phyloP scores from a whole-genome alignment of 2,329 filamentous ascomycete genomes.

The Pestalotiopsis sp. region DNA sequence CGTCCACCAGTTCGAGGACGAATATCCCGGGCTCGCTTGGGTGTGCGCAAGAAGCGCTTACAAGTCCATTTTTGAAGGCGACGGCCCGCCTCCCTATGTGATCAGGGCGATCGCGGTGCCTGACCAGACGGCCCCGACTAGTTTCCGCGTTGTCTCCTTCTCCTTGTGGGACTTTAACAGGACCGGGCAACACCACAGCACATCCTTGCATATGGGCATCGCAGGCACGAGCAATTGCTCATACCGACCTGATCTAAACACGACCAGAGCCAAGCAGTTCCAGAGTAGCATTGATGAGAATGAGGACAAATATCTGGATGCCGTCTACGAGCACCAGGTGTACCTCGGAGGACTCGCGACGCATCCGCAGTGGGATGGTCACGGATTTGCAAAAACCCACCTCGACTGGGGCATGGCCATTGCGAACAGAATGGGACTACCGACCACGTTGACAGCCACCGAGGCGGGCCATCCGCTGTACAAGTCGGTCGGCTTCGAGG shows the following conservation, averaged over 20 bases:
- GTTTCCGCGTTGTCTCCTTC: background rate
- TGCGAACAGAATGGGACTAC: constrained; percentile 1
- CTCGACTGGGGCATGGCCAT: constrained; percentile 6
- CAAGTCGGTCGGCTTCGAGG: constrained; percentile 9
- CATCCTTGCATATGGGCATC: background rate
- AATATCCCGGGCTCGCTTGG: constrained; percentile 1
- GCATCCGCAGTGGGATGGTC: constrained; percentile 9
- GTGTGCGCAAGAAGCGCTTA: background rate
- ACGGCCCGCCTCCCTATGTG: background rate
- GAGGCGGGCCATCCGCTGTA: constrained; percentile 6
- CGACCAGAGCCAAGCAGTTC: background rate
- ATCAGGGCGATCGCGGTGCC: constrained; percentile 7
- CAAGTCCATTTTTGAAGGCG: background rate
- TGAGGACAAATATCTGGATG: constrained; percentile 2
- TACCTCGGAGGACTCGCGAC: constrained; percentile 4
- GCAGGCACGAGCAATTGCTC: background rate
- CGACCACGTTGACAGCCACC: constrained; percentile 1
- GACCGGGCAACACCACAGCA: background rate
- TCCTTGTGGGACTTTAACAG: constrained; percentile 1
- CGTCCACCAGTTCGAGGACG: constrained; percentile 4
- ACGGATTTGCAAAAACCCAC: constrained; percentile 4
- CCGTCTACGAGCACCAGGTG: background rate
- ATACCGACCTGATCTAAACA: background rate
- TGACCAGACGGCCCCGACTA: background rate
- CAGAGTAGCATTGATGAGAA: background rate